Conservation (phyloP, 345 rosid species). For the Lenwebbia sp. region DNA sequence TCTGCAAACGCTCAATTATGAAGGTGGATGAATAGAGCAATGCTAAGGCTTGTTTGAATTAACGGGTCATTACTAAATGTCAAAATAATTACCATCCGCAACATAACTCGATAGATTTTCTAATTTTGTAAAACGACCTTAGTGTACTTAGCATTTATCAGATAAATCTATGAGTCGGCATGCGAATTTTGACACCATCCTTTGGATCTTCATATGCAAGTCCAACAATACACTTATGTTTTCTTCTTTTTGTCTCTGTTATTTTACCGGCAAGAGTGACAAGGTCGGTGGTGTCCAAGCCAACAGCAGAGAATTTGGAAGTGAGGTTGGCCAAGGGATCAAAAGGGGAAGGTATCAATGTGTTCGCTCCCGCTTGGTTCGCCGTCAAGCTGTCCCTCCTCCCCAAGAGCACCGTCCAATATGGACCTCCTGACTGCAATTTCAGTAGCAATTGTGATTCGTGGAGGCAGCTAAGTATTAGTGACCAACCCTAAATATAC, state of each 20-base stretch:
- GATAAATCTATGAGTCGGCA: not conserved
- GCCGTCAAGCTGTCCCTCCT: slow-evolving; percentile 72
- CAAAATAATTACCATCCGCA: not conserved
- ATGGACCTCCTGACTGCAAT: slow-evolving; percentile 67
- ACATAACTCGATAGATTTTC: not conserved
- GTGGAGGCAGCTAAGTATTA: not conserved
- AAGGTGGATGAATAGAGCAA: not conserved
- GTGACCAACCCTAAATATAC: not conserved
- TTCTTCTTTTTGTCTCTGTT: not conserved
- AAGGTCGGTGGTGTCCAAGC: slow-evolving; percentile 55
- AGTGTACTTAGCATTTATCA: not conserved
- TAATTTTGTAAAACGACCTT: not conserved
- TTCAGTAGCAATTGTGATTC: not conserved
- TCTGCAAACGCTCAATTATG: not conserved
- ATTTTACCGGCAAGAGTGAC: slow-evolving; percentile 61
- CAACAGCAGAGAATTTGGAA: slow-evolving; percentile 41
- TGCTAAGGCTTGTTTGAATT: not conserved
- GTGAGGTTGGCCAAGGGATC: slow-evolving; percentile 31
- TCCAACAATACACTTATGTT: not conserved
- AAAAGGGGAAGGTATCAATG: slow-evolving; percentile 42
- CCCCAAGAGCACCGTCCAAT: slow-evolving; percentile 55
- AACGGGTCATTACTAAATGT: not conserved
- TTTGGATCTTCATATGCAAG: not conserved
- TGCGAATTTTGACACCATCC: not conserved
- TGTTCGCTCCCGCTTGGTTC: slow-evolving; percentile 29